Evolutionary conservation across 2,329 filamentous ascomycete genomes (phyloP).

Genomic region (Aspergillus jensenii): DNA sequence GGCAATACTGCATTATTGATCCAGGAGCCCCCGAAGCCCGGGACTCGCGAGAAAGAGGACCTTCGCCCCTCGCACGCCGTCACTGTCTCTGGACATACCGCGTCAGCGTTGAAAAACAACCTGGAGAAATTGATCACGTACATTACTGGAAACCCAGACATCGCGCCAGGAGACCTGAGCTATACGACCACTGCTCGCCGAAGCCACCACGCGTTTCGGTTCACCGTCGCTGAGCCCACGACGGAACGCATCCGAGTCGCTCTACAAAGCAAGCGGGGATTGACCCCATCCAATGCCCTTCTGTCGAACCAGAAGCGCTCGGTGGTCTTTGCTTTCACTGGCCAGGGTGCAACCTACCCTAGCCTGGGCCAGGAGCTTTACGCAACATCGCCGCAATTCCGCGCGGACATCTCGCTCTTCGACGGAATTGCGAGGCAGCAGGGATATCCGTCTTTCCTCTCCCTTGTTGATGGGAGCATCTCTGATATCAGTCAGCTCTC

Average conservation of each 20-base stretch:
- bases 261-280: background rate
- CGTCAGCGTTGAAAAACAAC: constrained; percentile 49
- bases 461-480: constrained; percentile 28
- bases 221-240: background rate
- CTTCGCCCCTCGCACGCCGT: constrained; percentile 58
- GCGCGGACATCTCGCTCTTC: background rate
- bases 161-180: constrained; percentile 55
- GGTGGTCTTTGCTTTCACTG: constrained; percentile 32
- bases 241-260: background rate
- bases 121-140: constrained; percentile 51
- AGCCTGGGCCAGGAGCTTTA: constrained; percentile 35
- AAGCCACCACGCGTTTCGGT: constrained; percentile 27
- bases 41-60: background rate
- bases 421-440: constrained; percentile 22
- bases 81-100: constrained; percentile 56
- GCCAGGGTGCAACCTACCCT: constrained; percentile 36
- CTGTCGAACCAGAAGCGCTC: background rate
- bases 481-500: constrained; percentile 22
- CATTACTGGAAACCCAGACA: constrained; percentile 27
- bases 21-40: constrained; percentile 49
- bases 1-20: constrained; percentile 67
- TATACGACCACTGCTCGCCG: constrained; percentile 64
- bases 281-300: no score
- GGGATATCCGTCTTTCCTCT: constrained; percentile 38
- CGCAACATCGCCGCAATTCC: constrained; percentile 20